Percentiles rank a stretch among this genome's conserved stretches.
phyloP scores from a whole-genome alignment of 2,329 filamentous ascomycete species.

The Phyllachora maydis region DNA sequence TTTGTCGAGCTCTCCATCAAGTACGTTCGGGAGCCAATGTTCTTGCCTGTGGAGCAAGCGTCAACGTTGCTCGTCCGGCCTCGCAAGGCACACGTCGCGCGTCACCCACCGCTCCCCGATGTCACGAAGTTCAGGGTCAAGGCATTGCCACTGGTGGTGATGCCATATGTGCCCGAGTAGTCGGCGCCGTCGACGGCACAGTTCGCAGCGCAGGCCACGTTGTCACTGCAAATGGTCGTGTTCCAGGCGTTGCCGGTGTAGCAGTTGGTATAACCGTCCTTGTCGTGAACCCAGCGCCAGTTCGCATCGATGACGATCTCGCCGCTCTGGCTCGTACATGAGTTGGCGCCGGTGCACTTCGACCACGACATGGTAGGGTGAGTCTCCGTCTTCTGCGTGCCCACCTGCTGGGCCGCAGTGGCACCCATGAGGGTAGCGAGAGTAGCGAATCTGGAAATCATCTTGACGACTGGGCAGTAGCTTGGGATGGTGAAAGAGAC shows the following conservation, averaged over 20 bases:
- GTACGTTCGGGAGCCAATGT: constrained; percentile 14
- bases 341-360: constrained; percentile 22
- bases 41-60: constrained; percentile 10
- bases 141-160: constrained; percentile 23
- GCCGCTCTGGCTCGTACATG: constrained; percentile 23
- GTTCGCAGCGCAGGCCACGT: constrained; percentile 27
- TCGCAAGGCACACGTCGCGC: too few relatives aligned
- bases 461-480: constrained; percentile 4
- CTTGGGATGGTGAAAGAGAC: not conserved
- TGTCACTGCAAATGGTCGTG: constrained; percentile 21
- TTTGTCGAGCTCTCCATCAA: constrained; percentile 11
- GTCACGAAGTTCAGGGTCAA: constrained; percentile 26
- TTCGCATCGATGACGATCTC: constrained; percentile 32
- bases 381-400: constrained; percentile 20
- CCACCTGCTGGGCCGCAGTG: constrained; percentile 23
- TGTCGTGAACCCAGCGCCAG: constrained; percentile 35
- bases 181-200: constrained; percentile 35
- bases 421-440: constrained; percentile 20
- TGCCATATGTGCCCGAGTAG: constrained; percentile 28
- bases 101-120: too few relatives aligned
- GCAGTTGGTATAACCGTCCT: constrained; percentile 23
- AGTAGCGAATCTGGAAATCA: constrained; percentile 14
- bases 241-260: constrained; percentile 27
- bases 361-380: constrained; percentile 31
- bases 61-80: too few relatives aligned